Percentiles rank a stretch among this genome's conserved stretches.
Conservation (phyloP, 108 stramenopile genomes). For the Schizochytrium sp. region DNA sequence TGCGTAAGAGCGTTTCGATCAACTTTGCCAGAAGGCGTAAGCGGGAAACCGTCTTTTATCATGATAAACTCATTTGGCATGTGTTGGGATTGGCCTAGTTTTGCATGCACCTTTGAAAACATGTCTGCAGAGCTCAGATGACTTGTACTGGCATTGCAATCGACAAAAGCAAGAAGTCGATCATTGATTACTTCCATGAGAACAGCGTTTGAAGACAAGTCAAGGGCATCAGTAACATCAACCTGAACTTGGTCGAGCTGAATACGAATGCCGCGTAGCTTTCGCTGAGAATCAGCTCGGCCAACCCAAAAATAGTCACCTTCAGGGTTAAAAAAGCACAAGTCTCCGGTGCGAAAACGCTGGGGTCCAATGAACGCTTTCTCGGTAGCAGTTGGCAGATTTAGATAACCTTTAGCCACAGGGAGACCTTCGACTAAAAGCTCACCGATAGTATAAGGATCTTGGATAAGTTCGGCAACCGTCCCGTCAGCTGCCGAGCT, state of each 20-base stretch:
- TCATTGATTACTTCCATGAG: neutral
- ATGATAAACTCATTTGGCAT: neutral
- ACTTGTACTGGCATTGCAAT: neutral
- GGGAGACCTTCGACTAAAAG: neutral
- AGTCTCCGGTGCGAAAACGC: constrained; percentile 12
- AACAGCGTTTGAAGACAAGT: neutral
- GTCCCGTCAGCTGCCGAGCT: neutral
- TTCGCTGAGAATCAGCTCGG: neutral
- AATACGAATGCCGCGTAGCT: constrained; percentile 32
- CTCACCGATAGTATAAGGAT: neutral
- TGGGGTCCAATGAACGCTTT: neutral
- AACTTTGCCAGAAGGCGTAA: constrained; percentile 35
- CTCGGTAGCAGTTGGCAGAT: neutral
- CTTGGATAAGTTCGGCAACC: neutral
- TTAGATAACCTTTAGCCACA: constrained; percentile 23
- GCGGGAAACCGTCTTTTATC: neutral
- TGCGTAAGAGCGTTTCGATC: neutral
- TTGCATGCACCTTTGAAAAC: neutral
- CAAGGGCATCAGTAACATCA: neutral
- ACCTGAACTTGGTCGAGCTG: constrained; percentile 13
- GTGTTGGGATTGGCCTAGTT: neutral
- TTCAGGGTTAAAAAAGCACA: neutral
- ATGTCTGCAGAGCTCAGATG: neutral
- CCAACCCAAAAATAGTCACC: constrained; percentile 23
- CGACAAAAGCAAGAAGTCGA: neutral